Evolutionary conservation across 768 basidiomycete species (phyloP).

Genomic region (Kwoniella mangroviensis): DNA sequence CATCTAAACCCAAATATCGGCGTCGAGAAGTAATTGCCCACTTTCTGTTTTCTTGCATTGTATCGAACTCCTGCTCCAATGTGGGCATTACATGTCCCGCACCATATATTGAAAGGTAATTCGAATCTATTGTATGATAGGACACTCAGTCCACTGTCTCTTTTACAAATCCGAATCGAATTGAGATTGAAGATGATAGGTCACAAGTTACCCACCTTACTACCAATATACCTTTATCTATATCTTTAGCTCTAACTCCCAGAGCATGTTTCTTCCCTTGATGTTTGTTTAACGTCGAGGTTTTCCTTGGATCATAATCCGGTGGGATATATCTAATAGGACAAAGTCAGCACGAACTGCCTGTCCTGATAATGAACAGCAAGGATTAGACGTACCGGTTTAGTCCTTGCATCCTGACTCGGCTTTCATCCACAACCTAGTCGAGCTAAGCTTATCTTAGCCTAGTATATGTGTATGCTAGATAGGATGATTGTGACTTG

Average conservation of each 20-base stretch:
- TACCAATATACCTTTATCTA: constrained; percentile 95
- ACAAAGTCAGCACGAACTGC: not conserved
- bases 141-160: not conserved
- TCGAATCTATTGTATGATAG: constrained; percentile 66
- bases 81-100: constrained; percentile 88
- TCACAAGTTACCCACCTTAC: constrained; percentile 62
- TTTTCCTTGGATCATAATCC: constrained; percentile 70
- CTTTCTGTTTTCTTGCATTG: constrained; percentile 98
- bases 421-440: not conserved
- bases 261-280: constrained; percentile 81
- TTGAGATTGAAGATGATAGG: not conserved
- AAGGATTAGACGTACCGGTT: constrained; percentile 34
- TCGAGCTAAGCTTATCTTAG: not conserved
- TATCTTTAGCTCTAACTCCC: constrained; percentile 88
- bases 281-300: constrained; percentile 58
- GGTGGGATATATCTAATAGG: constrained; percentile 70
- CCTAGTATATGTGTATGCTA: not conserved
- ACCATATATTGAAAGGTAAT: constrained; percentile 76
- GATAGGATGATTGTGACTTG: not conserved
- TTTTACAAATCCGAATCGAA: too few relatives aligned
- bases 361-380: not conserved
- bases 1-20: constrained; percentile 94
- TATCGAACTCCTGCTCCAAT: constrained; percentile 99
- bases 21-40: constrained; percentile 91
- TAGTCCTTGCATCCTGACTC: constrained; percentile 41